Conservation (phyloP, 345 rosid species). For the Pelargonium nanum region DNA sequence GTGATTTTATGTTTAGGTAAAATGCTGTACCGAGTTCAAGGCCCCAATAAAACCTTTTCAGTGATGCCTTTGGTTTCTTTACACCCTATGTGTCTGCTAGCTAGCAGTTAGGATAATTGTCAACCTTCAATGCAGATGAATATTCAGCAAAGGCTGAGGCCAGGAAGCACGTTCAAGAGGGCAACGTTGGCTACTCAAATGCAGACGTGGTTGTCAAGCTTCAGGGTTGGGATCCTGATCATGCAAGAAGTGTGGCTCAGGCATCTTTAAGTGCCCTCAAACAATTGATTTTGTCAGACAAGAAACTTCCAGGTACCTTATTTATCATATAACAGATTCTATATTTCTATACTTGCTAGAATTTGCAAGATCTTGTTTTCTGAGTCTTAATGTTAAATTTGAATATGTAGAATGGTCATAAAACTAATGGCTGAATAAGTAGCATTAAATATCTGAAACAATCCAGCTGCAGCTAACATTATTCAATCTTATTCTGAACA, state of each 20-base stretch:
- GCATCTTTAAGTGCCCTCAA: constrained; percentile 85
- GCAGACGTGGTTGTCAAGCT: constrained; percentile 88
- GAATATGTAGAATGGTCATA: too few species aligned
- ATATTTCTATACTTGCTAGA: neutral
- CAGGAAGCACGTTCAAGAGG: constrained; percentile 34
- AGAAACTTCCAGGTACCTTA: constrained; percentile 70
- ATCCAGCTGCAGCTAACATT: too few species aligned
- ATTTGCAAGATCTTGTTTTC: neutral
- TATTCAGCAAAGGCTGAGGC: constrained; percentile 75
- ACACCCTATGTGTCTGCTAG: neutral
- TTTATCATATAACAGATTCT: too few species aligned
- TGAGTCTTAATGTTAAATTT: neutral
- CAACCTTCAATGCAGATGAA: constrained; percentile 37
- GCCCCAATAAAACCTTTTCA: neutral
- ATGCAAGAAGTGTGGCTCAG: constrained; percentile 71
- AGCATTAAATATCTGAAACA: too few species aligned
- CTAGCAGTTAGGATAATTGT: neutral
- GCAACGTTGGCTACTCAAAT: constrained; percentile 53
- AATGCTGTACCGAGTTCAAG: too few species aligned
- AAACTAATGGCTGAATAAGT: too few species aligned
- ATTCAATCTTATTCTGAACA: too few species aligned
- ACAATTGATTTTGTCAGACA: constrained; percentile 61
- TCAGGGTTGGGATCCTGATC: constrained; percentile 68
- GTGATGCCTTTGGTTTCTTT: neutral
- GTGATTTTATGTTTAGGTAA: too few species aligned